These are phyloP conservation scores for Tylopilus intermedius DNA, from an alignment of 768 basidiomycete species.

Conservation along the genomic window DNA sequence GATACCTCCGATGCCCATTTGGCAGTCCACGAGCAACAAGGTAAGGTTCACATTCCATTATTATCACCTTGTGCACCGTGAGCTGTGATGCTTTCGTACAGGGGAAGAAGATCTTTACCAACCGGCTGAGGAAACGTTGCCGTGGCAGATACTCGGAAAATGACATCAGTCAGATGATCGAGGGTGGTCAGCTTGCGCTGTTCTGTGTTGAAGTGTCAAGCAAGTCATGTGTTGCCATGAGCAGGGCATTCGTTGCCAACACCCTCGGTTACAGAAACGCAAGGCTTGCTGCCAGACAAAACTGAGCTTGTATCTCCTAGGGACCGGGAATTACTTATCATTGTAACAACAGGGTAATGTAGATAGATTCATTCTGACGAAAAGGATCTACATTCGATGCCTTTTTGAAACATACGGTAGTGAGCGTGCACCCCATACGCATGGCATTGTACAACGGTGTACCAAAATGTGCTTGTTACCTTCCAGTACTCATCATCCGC, in stretches of 20 bases:
- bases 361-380: not conserved
- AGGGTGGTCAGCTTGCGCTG: constrained; percentile 39
- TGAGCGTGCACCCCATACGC: not conserved
- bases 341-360: not conserved
- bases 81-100: constrained; percentile 3
- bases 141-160: constrained; percentile 27
- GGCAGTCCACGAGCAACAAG: constrained; percentile 35
- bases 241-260: constrained; percentile 22
- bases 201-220: constrained; percentile 38
- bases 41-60: constrained; percentile 22
- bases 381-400: not conserved
- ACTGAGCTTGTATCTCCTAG: not conserved
- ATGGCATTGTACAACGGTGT: not conserved
- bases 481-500: constrained; percentile 61
- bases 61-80: not conserved
- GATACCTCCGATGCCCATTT: constrained; percentile 30
- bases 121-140: constrained; percentile 35
- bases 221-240: constrained; percentile 16
- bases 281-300: not conserved
- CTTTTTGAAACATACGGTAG: not conserved
- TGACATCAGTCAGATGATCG: constrained; percentile 37
- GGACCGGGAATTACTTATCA: not conserved
- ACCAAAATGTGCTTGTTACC: constrained; percentile 11
- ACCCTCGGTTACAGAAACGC: constrained; percentile 14
- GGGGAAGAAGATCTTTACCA: constrained; percentile 33